These are phyloP conservation scores for Vaccinium darrowii DNA, from an alignment of 148 eudicot species.

Conservation along the genomic window DNA sequence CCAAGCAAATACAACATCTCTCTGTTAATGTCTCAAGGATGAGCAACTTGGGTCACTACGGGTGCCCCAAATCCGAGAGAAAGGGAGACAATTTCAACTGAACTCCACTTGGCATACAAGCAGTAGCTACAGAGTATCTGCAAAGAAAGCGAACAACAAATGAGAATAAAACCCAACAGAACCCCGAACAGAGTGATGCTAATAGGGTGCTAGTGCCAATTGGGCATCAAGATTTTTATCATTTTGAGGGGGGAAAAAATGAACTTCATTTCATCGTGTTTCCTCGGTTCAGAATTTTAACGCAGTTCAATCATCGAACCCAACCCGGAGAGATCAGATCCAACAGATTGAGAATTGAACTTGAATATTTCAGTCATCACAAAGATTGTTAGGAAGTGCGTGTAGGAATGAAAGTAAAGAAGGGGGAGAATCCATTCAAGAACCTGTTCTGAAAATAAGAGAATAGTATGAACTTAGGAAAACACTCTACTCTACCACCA, in stretches of 20 bases:
- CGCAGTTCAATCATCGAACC: not conserved
- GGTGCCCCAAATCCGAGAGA: not conserved
- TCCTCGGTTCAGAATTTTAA: not conserved
- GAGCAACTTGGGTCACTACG: too few species aligned
- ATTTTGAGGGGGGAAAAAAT: not conserved
- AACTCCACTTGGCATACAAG: not conserved
- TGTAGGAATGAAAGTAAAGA: not conserved
- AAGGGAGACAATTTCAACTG: not conserved
- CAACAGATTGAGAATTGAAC: not conserved
- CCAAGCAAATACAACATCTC: not conserved
- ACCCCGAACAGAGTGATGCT: not conserved
- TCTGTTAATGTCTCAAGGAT: not conserved
- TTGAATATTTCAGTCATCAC: not conserved
- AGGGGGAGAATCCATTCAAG: not conserved
- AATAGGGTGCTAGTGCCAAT: not conserved
- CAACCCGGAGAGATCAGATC: not conserved
- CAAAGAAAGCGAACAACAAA: not conserved
- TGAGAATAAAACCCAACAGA: not conserved
- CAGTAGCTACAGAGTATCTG: not conserved
- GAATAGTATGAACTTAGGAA: not conserved
- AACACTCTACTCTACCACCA: not conserved
- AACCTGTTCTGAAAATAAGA: not conserved
- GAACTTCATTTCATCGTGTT: not conserved
- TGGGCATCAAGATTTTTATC: not conserved
- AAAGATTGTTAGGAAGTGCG: not conserved